Evolutionary conservation across 1,139 yeast species (phyloP).

Genomic region (Diutina scorzettiae): DNA sequence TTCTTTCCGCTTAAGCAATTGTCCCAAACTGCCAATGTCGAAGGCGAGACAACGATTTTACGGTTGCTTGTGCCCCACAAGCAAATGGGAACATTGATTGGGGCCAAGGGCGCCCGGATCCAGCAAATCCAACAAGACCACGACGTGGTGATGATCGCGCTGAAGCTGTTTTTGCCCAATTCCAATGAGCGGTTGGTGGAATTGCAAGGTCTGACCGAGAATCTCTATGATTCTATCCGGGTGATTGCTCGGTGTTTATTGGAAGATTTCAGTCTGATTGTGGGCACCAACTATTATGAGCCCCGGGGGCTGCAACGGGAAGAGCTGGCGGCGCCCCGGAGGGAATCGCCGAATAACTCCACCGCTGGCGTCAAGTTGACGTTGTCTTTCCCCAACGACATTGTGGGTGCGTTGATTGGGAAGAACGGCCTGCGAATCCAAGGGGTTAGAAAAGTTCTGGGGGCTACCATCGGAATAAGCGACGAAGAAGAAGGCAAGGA

Average conservation of each 20-base stretch:
- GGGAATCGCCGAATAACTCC: background rate
- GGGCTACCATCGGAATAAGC: conserved; percentile 72
- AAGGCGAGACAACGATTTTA: conserved; percentile 44
- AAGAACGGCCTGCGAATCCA: conserved; percentile 79
- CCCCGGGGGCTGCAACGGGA: conserved; percentile 28
- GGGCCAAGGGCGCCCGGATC: conserved; percentile 73
- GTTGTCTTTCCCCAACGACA: conserved; percentile 53
- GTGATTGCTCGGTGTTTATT: conserved; percentile 56
- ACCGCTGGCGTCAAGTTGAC: conserved; percentile 6
- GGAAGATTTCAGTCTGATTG: conserved; percentile 50
- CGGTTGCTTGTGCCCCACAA: conserved; percentile 73
- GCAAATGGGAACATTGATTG: conserved; percentile 87
- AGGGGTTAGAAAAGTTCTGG: conserved; percentile 70
- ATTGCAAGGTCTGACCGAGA: conserved; percentile 67
- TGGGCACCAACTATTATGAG: conserved; percentile 52
- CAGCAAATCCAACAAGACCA: conserved; percentile 65
- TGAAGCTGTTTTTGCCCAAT: conserved; percentile 73
- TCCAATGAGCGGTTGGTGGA: conserved; percentile 85
- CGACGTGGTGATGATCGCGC: conserved; percentile 75
- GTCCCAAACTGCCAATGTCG: conserved; percentile 36
- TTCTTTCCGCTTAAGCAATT: conserved; percentile 56
- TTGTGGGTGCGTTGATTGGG: conserved; percentile 88
- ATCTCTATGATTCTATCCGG: conserved; percentile 46
- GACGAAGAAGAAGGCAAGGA: conserved; percentile 54
- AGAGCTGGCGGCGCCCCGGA: background rate